Percentiles rank a stretch among this genome's conserved stretches.
These are phyloP conservation scores for Bombardia bombarda DNA, from an alignment of 495 filamentous ascomycete genomes.

Conservation along the genomic window DNA sequence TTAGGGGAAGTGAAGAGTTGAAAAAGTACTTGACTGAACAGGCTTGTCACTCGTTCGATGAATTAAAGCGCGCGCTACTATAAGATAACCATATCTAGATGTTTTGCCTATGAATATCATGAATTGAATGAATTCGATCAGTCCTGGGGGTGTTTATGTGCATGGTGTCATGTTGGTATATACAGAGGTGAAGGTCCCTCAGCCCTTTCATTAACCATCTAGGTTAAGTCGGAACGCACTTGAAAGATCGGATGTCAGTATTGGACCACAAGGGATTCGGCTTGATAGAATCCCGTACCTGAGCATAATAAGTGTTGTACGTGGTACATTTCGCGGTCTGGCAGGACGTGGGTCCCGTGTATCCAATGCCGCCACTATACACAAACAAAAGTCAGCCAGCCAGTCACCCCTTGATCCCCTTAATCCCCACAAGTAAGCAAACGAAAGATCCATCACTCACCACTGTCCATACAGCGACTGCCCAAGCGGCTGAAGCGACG, in stretches of 20 bases:
- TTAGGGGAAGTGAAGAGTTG: neutral
- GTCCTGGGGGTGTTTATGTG: no score
- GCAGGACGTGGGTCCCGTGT: slow-evolving; percentile 6
- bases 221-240: no score
- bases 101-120: no score
- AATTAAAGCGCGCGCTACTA: neutral
- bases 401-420: no score
- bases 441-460: neutral
- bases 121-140: no score
- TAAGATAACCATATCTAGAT: neutral
- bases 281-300: no score
- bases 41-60: neutral
- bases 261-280: no score
- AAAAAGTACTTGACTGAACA: neutral
- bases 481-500: no score
- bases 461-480: slow-evolving; percentile 4
- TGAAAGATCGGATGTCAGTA: no score
- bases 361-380: slow-evolving; percentile 11
- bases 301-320: slow-evolving; percentile 10
- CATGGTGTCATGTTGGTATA: neutral
- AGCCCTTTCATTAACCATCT: neutral
- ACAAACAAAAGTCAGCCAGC: neutral
- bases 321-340: slow-evolving; percentile 5
- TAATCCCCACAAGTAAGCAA: no score
- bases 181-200: neutral